These are phyloP conservation scores for Plantago elongata DNA, from an alignment of 257 asterid genomes.

Conservation along the genomic window DNA sequence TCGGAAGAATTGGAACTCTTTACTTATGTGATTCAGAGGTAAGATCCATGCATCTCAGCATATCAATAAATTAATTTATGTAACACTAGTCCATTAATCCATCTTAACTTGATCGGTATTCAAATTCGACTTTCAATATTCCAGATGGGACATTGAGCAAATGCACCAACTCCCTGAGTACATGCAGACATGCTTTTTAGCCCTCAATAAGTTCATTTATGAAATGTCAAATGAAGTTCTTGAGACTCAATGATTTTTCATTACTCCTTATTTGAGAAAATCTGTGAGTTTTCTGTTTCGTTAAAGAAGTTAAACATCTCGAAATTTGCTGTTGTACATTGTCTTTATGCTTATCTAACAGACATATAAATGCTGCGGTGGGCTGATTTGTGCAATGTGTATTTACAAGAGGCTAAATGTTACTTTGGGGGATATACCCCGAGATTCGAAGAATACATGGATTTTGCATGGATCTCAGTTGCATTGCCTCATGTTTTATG, in stretches of 20 bases:
- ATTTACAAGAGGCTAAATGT: constrained; percentile 34
- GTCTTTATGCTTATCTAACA: neutral
- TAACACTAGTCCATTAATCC: neutral
- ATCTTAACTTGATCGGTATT: neutral
- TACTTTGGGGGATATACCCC: constrained; percentile 23
- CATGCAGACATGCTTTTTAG: constrained; percentile 35
- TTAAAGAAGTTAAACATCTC: neutral
- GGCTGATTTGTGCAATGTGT: constrained; percentile 22
- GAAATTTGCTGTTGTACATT: neutral
- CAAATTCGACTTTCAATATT: neutral
- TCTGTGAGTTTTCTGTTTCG: constrained; percentile 13
- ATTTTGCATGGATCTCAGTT: constrained; percentile 28
- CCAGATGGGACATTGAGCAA: constrained; percentile 28
- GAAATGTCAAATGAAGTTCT: constrained; percentile 35
- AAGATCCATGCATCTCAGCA: neutral
- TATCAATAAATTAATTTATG: neutral
- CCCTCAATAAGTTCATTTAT: constrained; percentile 26
- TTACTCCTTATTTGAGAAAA: constrained; percentile 26
- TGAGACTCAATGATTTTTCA: constrained; percentile 22
- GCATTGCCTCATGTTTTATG: constrained; percentile 3
- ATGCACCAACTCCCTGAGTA: constrained; percentile 28
- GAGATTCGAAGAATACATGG: constrained; percentile 24
- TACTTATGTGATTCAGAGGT: constrained; percentile 38
- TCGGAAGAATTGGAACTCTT: constrained; percentile 35
- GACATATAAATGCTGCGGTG: constrained; percentile 13